Evolutionary conservation across 371 early-diverging fungal genomes (phyloP).

Genomic region (Syncephalis fuscata): DNA sequence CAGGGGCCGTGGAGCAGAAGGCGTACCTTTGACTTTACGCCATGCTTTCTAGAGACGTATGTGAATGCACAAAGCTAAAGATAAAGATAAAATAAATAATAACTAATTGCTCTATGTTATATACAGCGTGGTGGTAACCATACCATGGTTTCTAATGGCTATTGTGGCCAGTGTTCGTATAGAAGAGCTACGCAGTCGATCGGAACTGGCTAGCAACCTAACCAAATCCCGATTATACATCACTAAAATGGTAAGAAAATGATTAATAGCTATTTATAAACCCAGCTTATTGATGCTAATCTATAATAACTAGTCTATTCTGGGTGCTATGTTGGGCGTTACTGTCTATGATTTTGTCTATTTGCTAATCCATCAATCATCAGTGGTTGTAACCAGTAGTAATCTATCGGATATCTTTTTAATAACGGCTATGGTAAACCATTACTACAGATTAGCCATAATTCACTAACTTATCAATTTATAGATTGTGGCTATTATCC

Average conservation of each 20-base stretch:
- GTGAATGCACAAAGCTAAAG: conserved; percentile 18
- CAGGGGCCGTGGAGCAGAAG: conserved; percentile 46
- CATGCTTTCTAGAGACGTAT: conserved; percentile 57
- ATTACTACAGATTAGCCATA: conserved; percentile 3
- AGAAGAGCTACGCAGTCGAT: conserved; percentile 2
- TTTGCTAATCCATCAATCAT: neutral
- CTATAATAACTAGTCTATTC: conserved; percentile 3
- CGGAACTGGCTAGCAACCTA: conserved; percentile 1
- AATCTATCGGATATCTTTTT: conserved; percentile 8
- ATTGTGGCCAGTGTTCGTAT: conserved; percentile 1
- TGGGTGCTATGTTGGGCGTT: neutral
- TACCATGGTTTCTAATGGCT: neutral
- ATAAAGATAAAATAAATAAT: conserved; percentile 14
- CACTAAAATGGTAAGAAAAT: conserved; percentile 4
- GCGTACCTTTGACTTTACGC: conserved; percentile 46
- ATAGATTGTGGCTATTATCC: conserved; percentile 27
- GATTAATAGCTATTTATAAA: conserved; percentile 10
- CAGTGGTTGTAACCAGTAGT: too few species aligned
- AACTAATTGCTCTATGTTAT: conserved; percentile 27
- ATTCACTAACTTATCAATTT: conserved; percentile 6
- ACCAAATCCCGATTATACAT: neutral
- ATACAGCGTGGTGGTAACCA: conserved; percentile 26
- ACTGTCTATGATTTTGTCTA: neutral
- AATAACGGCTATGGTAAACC: conserved; percentile 6
- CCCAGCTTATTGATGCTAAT: conserved; percentile 17